Evolutionary conservation across 805 yeast species (phyloP).

Genomic region (Metschnikowia cerradonensis): DNA sequence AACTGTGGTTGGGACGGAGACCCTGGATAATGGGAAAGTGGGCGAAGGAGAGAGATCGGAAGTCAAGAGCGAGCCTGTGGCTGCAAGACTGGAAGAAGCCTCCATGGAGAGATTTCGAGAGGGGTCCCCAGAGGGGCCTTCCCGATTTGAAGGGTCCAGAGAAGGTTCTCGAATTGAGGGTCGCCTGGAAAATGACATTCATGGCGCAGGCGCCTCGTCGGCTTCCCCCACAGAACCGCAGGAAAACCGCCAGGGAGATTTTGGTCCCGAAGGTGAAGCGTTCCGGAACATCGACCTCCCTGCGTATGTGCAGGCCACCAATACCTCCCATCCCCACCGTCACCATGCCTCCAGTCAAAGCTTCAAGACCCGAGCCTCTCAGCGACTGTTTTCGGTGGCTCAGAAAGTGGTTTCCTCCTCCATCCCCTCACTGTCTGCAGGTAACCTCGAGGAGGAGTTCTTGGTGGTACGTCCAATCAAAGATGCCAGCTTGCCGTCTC

Average conservation of each 20-base stretch:
- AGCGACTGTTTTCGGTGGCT: neutral
- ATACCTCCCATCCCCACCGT: no score
- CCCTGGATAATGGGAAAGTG: neutral
- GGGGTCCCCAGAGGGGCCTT: no score
- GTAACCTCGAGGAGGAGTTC: slow-evolving; percentile 27
- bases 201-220: neutral
- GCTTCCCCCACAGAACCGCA: neutral
- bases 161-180: no score
- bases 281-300: slow-evolving; percentile 17
- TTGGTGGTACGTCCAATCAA: slow-evolving; percentile 32
- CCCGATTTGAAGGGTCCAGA: no score
- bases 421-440: neutral
- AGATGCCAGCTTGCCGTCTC: slow-evolving; percentile 26
- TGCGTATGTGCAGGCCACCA: neutral
- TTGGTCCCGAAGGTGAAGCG: neutral
- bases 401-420: slow-evolving; percentile 10
- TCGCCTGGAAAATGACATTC: neutral
- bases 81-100: no score
- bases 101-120: no score
- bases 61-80: no score
- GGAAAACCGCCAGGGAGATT: neutral
- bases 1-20: no score
- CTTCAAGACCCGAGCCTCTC: neutral
- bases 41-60: neutral
- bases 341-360: neutral